A percentile compares a stretch with the other conserved stretches of the same genome.
phyloP scores from a whole-genome alignment of 148 eudicot genomes.

The Fagopyrum esculentum region DNA sequence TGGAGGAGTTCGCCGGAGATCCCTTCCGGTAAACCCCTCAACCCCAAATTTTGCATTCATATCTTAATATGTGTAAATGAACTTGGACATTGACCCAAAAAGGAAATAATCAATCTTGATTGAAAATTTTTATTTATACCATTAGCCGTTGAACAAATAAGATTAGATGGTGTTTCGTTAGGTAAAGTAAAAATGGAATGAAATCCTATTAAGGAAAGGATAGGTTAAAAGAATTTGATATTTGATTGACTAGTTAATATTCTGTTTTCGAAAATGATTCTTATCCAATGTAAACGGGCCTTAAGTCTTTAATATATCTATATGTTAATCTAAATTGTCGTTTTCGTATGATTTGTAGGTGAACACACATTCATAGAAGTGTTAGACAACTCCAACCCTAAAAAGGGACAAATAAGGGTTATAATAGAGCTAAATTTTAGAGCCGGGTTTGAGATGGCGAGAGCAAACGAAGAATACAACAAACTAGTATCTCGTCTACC shows the following conservation, averaged over 20 bases:
- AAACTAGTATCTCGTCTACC: constrained; percentile 50
- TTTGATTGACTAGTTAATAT: too few relatives aligned
- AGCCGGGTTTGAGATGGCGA: constrained; percentile 75
- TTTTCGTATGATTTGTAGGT: constrained; percentile 29
- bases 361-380: constrained; percentile 81
- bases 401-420: constrained; percentile 51
- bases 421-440: constrained; percentile 71
- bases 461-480: constrained; percentile 83
- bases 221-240: too few relatives aligned
- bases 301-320: not conserved
- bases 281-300: too few relatives aligned
- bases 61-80: not conserved
- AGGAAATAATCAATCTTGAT: not conserved
- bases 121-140: not conserved
- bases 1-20: constrained; percentile 77
- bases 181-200: too few relatives aligned
- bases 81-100: too few relatives aligned
- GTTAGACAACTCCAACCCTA: constrained; percentile 41
- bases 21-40: constrained; percentile 57
- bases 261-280: too few relatives aligned
- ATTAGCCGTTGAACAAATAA: not conserved
- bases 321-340: not conserved
- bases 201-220: too few relatives aligned
- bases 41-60: not conserved
- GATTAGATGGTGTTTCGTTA: too few relatives aligned